Conservation (phyloP, 2,329 filamentous ascomycete species). For the Geosmithia morbida region DNA sequence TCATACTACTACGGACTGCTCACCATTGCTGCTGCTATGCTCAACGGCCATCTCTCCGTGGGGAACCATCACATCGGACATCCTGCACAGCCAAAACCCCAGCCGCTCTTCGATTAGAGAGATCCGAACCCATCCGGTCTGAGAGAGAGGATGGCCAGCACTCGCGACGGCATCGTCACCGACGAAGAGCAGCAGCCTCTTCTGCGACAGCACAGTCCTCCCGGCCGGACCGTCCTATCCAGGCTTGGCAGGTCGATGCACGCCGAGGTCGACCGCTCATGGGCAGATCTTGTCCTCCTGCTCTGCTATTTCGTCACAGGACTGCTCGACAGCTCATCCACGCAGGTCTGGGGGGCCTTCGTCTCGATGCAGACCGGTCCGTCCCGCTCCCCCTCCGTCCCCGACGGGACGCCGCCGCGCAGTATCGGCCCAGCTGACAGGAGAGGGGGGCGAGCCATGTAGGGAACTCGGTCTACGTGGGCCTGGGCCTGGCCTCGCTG, state of each 20-base stretch:
- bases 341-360: slow-evolving; percentile 66
- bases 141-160: background rate
- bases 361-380: slow-evolving; percentile 72
- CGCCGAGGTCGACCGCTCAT: slow-evolving; percentile 39
- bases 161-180: background rate
- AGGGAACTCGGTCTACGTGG: slow-evolving; percentile 69
- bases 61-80: background rate
- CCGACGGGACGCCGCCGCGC: no score
- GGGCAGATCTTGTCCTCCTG: slow-evolving; percentile 55
- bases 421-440: no score
- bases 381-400: slow-evolving; percentile 6
- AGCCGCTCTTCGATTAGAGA: no score
- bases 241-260: slow-evolving; percentile 19
- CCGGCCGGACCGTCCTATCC: slow-evolving; percentile 6
- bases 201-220: slow-evolving; percentile 8
- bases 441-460: no score
- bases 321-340: slow-evolving; percentile 60
- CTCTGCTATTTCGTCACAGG: slow-evolving; percentile 66
- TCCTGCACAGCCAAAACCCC: background rate
- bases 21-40: no score
- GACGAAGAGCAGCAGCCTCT: slow-evolving; percentile 19
- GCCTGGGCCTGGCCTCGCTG: slow-evolving; percentile 53
- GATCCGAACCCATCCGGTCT: no score
- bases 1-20: no score
- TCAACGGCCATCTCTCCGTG: background rate